Percentiles rank a stretch among this genome's conserved stretches.
Evolutionary conservation across 306 rosid species (phyloP).

Genomic region (Cucurbita maxima): DNA sequence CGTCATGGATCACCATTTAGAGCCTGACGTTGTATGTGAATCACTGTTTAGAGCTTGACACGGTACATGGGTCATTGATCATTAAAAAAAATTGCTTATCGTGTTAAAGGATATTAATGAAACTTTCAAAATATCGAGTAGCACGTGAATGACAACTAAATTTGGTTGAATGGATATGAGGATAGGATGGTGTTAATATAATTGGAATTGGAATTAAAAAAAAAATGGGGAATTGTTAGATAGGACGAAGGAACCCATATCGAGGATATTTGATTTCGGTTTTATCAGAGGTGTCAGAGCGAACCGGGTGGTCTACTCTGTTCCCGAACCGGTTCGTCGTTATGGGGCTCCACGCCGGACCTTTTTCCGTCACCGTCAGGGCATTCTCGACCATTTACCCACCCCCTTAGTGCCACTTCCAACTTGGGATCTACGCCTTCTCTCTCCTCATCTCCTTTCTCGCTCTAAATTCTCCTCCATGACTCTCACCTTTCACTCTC

Average conservation of each 20-base stretch:
- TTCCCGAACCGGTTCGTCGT: not conserved
- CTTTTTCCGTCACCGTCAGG: not conserved
- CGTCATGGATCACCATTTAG: too few relatives aligned
- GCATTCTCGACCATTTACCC: not conserved
- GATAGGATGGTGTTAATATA: not conserved
- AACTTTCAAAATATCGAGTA: too few relatives aligned
- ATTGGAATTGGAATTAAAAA: not conserved
- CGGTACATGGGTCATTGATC: too few relatives aligned
- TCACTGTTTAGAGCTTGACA: too few relatives aligned
- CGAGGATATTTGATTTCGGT: not conserved
- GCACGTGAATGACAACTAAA: not conserved
- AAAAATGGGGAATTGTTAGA: not conserved
- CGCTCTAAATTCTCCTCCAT: not conserved
- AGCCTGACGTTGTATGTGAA: too few relatives aligned
- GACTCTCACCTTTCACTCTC: not conserved
- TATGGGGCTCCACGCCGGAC: not conserved
- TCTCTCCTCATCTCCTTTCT: not conserved
- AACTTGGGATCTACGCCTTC: not conserved
- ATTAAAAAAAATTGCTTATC: too few relatives aligned
- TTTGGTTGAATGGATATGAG: not conserved
- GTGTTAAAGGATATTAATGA: too few relatives aligned
- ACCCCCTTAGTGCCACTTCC: not conserved
- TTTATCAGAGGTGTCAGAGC: not conserved
- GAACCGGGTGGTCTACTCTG: not conserved
- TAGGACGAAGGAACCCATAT: not conserved